Base-by-base conservation (phyloP, 2,329 filamentous ascomycete genomes). In the Septoria petroselini region DNA sequence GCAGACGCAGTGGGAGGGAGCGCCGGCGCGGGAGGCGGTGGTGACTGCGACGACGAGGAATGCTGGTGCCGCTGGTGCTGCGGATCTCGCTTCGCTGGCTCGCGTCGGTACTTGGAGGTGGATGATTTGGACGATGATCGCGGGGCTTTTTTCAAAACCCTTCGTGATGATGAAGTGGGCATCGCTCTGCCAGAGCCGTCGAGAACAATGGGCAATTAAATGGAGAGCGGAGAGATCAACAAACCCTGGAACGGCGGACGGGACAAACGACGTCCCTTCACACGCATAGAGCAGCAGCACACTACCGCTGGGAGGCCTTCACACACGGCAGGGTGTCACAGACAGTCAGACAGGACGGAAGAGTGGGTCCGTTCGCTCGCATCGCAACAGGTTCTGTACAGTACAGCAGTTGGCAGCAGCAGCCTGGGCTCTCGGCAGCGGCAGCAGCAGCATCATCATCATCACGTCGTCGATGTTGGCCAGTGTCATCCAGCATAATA, bases 141-240 rank as follows among this genome's bases (percentile, higher is more conserved):
- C 23, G 23, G 23, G 23, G 23, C 23, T 5, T 27, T 38, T 12
- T 19, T 38, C 35, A 38, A 12, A 11, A 15, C 15, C 9, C 17
- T 17, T 19, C 35, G 14, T 11, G n/a, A n/a, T n/a, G n/a, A n/a
- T n/a, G 17, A 15, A 7, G 35, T 38, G 11, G 35, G 17, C 35
- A 38, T 38, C 9, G 18, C 35, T 38, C 21, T 21, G 7, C n/a
- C 8, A 7, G 19, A 39, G 15, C 21, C 3, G 18, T 8, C 14
- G 27, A 46, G 33, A 46, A 46, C 34, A 46, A 46, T 46, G 42
- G 33, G n/a, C n/a, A n/a, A 46, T 38, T 39, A 9, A 23, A 38
- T 46, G 43, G 34, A 17, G 19, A 34, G 43, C 21, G 43, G 33
- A 39, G 21, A 34, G 21, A n/a, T n/a, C n/a, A n/a, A n/a, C n/a